phyloP scores from a whole-genome alignment of 2,329 filamentous ascomycete genomes.

The Beauveria brongniartii region DNA sequence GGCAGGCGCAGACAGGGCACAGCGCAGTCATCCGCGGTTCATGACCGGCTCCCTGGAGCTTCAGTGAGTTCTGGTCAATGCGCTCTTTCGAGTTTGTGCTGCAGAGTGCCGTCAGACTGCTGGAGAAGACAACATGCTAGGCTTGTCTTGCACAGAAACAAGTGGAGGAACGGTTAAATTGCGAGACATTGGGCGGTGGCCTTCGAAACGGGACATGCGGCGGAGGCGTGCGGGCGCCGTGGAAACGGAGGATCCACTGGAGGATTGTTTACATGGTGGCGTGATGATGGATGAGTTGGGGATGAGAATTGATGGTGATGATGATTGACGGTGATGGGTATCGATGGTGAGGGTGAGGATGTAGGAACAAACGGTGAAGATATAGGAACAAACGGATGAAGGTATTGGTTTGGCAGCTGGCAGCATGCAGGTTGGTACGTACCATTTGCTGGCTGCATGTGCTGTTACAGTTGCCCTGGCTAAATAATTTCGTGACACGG shows the following conservation, averaged over 20 bases:
- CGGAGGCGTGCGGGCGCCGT: background rate
- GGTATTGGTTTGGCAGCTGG: background rate
- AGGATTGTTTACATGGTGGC: background rate
- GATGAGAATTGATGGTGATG: background rate
- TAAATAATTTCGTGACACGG: no score
- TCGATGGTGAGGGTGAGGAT: background rate
- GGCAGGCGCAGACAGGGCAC: no score
- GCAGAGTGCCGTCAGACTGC: background rate
- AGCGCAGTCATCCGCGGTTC: background rate
- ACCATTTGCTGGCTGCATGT: no score
- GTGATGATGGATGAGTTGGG: background rate
- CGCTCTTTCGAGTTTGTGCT: background rate
- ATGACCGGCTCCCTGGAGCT: background rate
- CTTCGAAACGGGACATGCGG: background rate
- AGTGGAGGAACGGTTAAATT: slow-evolving; percentile 9
- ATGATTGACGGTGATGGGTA: background rate
- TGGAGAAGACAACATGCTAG: background rate
- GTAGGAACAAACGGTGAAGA: background rate
- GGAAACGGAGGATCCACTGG: slow-evolving; percentile 1
- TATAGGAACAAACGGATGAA: background rate
- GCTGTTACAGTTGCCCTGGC: no score
- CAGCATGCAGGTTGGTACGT: background rate
- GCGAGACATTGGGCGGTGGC: slow-evolving; percentile 3
- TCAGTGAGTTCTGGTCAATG: background rate
- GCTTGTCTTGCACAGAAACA: background rate